These are phyloP conservation scores for Cytospora mali DNA, from an alignment of 2,329 filamentous ascomycete genomes.

Conservation along the genomic window DNA sequence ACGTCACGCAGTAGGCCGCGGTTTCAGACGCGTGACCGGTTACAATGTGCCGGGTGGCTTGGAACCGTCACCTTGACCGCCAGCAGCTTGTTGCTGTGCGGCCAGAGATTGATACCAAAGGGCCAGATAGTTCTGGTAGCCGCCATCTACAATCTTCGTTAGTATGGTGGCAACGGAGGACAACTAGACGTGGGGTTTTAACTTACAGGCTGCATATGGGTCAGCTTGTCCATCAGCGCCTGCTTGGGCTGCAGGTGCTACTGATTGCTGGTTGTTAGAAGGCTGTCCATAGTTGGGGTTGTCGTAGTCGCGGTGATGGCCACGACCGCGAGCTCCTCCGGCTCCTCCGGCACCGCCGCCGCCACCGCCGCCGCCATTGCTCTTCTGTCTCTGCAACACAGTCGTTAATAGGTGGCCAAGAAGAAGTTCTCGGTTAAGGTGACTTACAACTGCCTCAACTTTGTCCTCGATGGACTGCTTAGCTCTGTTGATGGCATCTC, in stretches of 20 bases:
- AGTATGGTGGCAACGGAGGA: conserved; percentile 28
- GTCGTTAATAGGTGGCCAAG: conserved; percentile 35
- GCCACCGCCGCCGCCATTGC: conserved; percentile 49
- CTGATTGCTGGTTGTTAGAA: conserved; percentile 49
- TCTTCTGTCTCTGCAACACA: conserved; percentile 54
- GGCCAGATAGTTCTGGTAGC: conserved; percentile 78
- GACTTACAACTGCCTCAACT: conserved; percentile 81
- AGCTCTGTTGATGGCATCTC: conserved; percentile 76
- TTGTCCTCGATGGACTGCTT: conserved; percentile 89
- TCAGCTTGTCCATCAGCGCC: conserved; percentile 58
- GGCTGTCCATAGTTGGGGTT: conserved; percentile 56
- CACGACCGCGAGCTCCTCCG: conserved; percentile 45
- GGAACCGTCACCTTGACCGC: conserved; percentile 27
- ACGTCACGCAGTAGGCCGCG: conserved; percentile 23
- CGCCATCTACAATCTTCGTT: conserved; percentile 62
- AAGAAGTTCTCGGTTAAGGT: neutral
- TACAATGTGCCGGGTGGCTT: conserved; percentile 29
- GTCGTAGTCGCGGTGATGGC: conserved; percentile 56
- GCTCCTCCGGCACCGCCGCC: conserved; percentile 47
- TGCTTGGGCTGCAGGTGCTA: conserved; percentile 43
- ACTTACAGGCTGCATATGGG: conserved; percentile 75
- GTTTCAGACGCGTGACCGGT: conserved; percentile 16
- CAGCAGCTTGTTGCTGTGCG: conserved; percentile 35
- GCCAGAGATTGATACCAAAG: conserved; percentile 75
- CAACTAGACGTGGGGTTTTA: neutral